Evolutionary conservation across 148 eudicot species (phyloP).

Genomic region (Persicaria tinctoria): DNA sequence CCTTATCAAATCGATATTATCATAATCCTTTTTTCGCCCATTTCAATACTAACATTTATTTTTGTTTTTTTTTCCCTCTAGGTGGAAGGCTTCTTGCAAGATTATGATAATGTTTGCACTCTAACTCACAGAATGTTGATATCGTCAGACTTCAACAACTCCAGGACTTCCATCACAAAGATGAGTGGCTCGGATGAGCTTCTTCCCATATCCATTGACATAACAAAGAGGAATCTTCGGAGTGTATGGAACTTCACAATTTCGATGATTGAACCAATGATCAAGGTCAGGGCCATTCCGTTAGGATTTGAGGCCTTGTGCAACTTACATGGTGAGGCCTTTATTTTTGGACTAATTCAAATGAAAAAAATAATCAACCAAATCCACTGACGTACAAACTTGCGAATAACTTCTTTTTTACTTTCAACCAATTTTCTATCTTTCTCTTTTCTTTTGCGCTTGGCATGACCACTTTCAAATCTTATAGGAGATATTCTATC

Average conservation of each 20-base stretch:
- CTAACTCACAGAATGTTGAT: constrained; percentile 15
- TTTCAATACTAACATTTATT: background rate
- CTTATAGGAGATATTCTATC: too few species aligned
- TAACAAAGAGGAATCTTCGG: constrained; percentile 30
- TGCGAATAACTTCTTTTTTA: too few species aligned
- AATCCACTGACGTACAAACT: too few species aligned
- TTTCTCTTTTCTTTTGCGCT: too few species aligned
- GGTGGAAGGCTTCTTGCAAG: constrained; percentile 25
- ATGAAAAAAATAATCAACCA: too few species aligned
- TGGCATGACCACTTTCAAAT: too few species aligned
- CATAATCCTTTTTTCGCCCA: background rate
- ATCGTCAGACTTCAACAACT: constrained; percentile 45
- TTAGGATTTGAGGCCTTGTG: too few species aligned
- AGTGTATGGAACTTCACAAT: constrained; percentile 40
- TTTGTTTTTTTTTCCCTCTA: constrained; percentile 5
- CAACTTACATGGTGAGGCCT: too few species aligned
- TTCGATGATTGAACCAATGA: constrained; percentile 16
- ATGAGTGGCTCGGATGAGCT: constrained; percentile 32
- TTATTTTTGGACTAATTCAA: too few species aligned
- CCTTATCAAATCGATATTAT: background rate
- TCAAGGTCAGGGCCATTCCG: too few species aligned
- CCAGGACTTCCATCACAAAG: constrained; percentile 36
- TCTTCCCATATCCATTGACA: constrained; percentile 35
- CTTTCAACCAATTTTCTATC: too few species aligned
- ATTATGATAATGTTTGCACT: background rate